Evolutionary conservation across 192 early-diverging fungal species (phyloP), one percentile per base, ranked within the genome.

Genomic region (Chytriomyces sp.): DNA sequence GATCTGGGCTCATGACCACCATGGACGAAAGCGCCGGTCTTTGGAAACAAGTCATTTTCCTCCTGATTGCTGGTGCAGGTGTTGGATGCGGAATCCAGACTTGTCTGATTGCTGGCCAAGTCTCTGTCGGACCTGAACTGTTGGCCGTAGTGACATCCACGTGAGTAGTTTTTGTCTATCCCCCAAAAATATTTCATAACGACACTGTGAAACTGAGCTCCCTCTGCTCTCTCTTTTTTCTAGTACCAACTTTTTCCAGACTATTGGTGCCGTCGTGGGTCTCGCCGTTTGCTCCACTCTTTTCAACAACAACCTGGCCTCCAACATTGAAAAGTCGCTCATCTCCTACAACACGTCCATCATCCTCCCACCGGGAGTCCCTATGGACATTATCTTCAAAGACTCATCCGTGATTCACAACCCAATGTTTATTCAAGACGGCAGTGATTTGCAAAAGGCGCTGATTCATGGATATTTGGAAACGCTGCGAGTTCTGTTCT

Each of bases 11-110:
- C 20, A 79, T 91, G 20, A 81, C 87, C 35, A 77, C 90, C 8
- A 81, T 92, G 45, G 85, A 88, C 72, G 83, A 77, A 50, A 47
- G 82, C 8, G 83, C 89, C 4, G 81, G 82, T 35, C 63, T 80
- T 44, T 81, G 80, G 5, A 23, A 84, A 18, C 89, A 89, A 49
- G 84, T 89, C 43, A 83, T 85, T 3, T 86, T 82, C 62, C 78
- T 93, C 71, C 79, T 94, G 24, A 79, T 93, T 62, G 75, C 86
- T 45, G 93, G 92, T 10, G 57, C 89, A 20, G 93, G 93, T 45
- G 85, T 91, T 35, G 93, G 93, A 59, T 80, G 81, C 24, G 85
- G 85, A 59, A 80, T 93, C 70, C 93, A 93, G 84, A 90, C 91
- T 1, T 80, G 85, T 46, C 85, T 93, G 75, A 79, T 94, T 72